Evolutionary conservation across 306 rosid species (phyloP), one percentile per base, ranked within the genome.

Genomic region (Vicia villosa): DNA sequence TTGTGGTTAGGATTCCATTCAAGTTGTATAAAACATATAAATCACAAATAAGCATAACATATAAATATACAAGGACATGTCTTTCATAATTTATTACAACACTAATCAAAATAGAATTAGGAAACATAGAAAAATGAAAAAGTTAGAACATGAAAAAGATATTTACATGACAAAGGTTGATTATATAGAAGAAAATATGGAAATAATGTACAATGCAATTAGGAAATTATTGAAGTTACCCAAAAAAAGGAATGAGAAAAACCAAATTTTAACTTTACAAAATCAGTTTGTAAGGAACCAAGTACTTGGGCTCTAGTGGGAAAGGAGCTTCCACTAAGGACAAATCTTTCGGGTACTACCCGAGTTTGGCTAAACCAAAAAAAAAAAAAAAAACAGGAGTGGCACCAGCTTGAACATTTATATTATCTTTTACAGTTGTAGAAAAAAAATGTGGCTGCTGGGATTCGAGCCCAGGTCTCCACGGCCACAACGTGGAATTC

Each of bases 391-490:
- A 26, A 26, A 26, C 4, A 3, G 2, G 32, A 4, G 5, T 4
- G 6, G 32, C 6, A 4, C 3, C 5, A 28, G 32, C 6, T 28
- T 4, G 4, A 3, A 28, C 32, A 28, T 4, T 4, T 28, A 28
- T 28, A 28, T 28, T 28, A 3, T 4, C 8, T 5, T 30, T 5
- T 5, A 22, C 2, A 5, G 8, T 10, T 10, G 4, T 38, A 10
- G 3, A 38, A 40, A 10, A 38, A 41, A 10, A 41, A 10, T 41
- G 15, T 41, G n/a, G 14, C 46, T 10, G 46, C n/a, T 10, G 46
- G 46, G 46, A 41, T 41, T 49, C 24, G 24, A 49, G 55, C 55
- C 55, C 24, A 16, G 55, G 55, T 49, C 55, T 49, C 55, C 55
- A 16, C 24, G 24, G 55, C 55, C 55, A 49, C 24, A 17, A 49